These are phyloP conservation scores for Prunus mume DNA, from an alignment of 306 rosid species.

Conservation along the genomic window DNA sequence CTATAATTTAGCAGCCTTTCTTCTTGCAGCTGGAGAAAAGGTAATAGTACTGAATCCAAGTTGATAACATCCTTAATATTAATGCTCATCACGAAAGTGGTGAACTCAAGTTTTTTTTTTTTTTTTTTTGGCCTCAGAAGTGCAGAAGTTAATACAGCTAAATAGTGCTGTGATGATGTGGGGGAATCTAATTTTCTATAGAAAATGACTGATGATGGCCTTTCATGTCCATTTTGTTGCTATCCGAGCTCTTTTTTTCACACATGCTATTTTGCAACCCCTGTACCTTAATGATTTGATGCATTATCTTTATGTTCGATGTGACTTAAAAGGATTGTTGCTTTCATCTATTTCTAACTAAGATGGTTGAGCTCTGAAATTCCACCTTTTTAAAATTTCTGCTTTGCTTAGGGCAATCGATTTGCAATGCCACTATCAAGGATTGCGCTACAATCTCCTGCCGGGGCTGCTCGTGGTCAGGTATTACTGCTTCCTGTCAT, in stretches of 20 bases:
- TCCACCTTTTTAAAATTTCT: slow-evolving; percentile 1
- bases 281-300: background rate
- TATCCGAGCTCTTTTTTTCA: background rate
- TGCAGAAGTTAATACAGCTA: background rate
- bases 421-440: slow-evolving; percentile 83
- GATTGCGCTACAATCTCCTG: slow-evolving; percentile 77
- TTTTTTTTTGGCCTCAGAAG: background rate
- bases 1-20: slow-evolving; percentile 71
- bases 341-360: slow-evolving; percentile 6
- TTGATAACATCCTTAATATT: background rate
- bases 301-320: background rate
- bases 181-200: background rate
- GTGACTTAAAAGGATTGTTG: background rate
- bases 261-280: background rate
- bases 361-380: slow-evolving; percentile 9
- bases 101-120: background rate
- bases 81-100: background rate
- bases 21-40: slow-evolving; percentile 95
- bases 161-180: background rate
- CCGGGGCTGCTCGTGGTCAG: slow-evolving; percentile 97
- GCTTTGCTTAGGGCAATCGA: slow-evolving; percentile 63
- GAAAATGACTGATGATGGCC: background rate
- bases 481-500: slow-evolving; percentile 33
- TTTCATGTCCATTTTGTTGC: background rate
- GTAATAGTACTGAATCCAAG: slow-evolving; percentile 28